A percentile compares a stretch with the other conserved stretches of the same genome.
phyloP scores from a whole-genome alignment of 352 stramenopile species.

The Phytopythium helicoides region DNA sequence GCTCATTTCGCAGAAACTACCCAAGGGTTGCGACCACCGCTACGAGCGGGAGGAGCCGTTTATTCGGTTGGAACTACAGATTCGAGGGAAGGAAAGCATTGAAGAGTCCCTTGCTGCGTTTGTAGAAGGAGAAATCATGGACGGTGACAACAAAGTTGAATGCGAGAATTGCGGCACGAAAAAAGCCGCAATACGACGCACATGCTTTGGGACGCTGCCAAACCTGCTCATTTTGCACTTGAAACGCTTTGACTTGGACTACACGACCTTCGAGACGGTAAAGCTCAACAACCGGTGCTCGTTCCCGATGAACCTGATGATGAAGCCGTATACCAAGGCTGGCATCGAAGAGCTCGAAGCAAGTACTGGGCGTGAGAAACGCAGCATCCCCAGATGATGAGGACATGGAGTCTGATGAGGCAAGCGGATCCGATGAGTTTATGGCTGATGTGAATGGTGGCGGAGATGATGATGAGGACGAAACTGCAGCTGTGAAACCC shows the following conservation, averaged over 20 bases:
- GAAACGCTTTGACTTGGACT: conserved; percentile 99
- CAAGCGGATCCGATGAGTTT: conserved; percentile 56
- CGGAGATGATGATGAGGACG: conserved; percentile 2
- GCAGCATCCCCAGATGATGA: conserved; percentile 26
- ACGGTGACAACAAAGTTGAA: conserved; percentile 98
- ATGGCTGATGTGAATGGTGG: conserved; percentile 45
- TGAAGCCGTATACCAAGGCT: conserved; percentile 98
- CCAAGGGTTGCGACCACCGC: conserved; percentile 87
- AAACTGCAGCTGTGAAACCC: conserved; percentile 1
- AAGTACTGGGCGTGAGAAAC: conserved; percentile 34
- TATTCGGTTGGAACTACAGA: conserved; percentile 97
- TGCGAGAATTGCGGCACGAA: conserved; percentile 98
- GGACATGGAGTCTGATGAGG: conserved; percentile 53
- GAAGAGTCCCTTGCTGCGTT: conserved; percentile 96
- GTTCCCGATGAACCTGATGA: conserved; percentile 97
- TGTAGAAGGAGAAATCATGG: conserved; percentile 99
- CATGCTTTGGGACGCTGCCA: conserved; percentile 93
- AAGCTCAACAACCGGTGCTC: conserved; percentile 98
- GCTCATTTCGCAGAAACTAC: conserved; percentile 88
- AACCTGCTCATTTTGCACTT: conserved; percentile 98
- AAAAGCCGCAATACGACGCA: conserved; percentile 95
- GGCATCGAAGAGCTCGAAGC: conserved; percentile 93
- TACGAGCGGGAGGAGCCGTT: conserved; percentile 97
- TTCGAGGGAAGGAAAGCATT: conserved; percentile 97
- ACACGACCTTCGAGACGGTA: conserved; percentile 99